phyloP scores from a whole-genome alignment of 1,284 basidiomycete species.

The Rhodotorula sp. region DNA sequence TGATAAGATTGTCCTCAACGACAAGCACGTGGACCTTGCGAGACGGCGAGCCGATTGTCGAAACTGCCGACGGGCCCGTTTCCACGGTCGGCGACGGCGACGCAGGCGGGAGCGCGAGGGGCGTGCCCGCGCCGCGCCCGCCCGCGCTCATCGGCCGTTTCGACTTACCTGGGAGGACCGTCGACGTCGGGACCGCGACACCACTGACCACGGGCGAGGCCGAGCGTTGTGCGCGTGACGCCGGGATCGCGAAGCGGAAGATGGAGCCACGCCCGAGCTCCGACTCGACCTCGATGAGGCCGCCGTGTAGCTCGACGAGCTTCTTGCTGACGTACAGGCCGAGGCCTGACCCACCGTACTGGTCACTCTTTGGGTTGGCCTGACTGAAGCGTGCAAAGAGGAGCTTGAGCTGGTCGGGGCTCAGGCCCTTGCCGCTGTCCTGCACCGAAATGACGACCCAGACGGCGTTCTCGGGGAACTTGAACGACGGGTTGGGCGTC shows the following conservation, averaged over 20 bases:
- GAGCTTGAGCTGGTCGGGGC: conserved; percentile 18
- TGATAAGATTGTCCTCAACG: conserved; percentile 53
- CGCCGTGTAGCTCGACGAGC: conserved; percentile 43
- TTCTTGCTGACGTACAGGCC: conserved; percentile 43
- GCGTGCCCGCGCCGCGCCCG: conserved; percentile 1
- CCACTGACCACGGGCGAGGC: background rate
- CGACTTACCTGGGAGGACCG: background rate
- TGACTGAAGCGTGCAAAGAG: conserved; percentile 42
- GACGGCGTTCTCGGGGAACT: conserved; percentile 3
- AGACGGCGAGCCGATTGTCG: background rate
- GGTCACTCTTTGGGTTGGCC: conserved; percentile 37
- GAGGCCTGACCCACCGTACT: conserved; percentile 40
- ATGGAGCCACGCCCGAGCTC: conserved; percentile 30
- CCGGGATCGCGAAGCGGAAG: conserved; percentile 39
- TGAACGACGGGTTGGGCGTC: conserved; percentile 3
- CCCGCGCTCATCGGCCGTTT: conserved; percentile 1
- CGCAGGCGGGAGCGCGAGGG: conserved; percentile 3
- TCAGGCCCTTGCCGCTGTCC: conserved; percentile 44
- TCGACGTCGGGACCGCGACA: background rate
- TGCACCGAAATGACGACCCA: conserved; percentile 33
- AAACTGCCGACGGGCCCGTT: background rate
- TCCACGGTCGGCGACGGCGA: conserved; percentile 1
- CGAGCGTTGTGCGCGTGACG: conserved; percentile 5
- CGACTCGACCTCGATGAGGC: conserved; percentile 40
- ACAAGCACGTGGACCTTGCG: conserved; percentile 22